Evolutionary conservation across 768 basidiomycete species (phyloP), one percentile per base, ranked within the genome.

Genomic region (Terana coerulea): DNA sequence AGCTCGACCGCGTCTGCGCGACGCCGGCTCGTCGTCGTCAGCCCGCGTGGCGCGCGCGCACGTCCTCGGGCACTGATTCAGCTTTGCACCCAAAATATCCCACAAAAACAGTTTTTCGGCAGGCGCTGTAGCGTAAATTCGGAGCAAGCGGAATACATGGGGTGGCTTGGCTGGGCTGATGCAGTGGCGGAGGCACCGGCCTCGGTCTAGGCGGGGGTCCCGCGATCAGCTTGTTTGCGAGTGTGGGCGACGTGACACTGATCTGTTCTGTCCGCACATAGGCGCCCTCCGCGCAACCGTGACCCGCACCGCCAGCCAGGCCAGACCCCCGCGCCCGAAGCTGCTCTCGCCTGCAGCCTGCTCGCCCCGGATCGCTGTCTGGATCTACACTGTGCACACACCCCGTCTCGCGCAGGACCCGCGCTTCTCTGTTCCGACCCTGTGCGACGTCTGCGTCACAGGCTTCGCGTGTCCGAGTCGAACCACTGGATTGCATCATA

Each of bases 221-320:
- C 35, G 35, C 35, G 35, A n/a, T n/a, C 17, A n/a, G 43, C 30
- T 43, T 54, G 53, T 54, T 54, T 54, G 53, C 36, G 41, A n/a
- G 47, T 54, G 53, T 54, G 53, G 53, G 53, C 43, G 53, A 49
- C 48, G 41, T 40, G 37, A 17, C 9, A 31, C 36, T 19, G 49
- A 51, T 31, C 47, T n/a, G 22, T n/a, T 35, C 39, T n/a, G 39
- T 15, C 4, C 33, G 25, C 48, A 22, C 39, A 17, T 10, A 14
- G 25, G 12, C 49, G 49, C 37, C 37, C 24, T 40, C 14, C 36
- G 24, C 19, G 39, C 37, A 26, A 24, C 3, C 49, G 28, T 40
- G 36, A 2, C 39, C 28, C 10, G 36, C n/a, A n/a, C 29, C 24
- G 22, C 39, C 15, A n/a, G 26, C 49, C 39, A 26, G 35, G 22